Conservation (phyloP, 2,329 filamentous ascomycete genomes). For the Fusarium setosum region DNA sequence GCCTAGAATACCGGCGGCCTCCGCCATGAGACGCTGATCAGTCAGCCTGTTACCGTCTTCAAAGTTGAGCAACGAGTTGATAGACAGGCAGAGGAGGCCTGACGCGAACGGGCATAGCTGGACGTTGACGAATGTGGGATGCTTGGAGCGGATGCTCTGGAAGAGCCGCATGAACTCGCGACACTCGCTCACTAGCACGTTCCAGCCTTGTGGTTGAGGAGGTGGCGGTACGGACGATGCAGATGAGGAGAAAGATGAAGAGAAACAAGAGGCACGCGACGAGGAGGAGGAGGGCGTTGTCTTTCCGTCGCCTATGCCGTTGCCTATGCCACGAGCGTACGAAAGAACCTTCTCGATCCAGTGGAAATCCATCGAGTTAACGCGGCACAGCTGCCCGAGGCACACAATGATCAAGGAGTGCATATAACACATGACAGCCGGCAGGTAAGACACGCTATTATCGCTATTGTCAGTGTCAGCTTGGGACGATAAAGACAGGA, state of each 20-base stretch:
- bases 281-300: background rate
- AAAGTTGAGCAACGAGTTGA: background rate
- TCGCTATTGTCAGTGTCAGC: too few species aligned
- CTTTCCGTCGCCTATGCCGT: background rate
- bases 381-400: background rate
- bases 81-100: background rate
- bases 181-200: background rate
- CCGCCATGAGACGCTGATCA: background rate
- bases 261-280: too few species aligned
- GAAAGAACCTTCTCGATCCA: background rate
- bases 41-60: background rate
- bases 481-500: background rate
- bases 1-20: background rate
- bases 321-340: fast-evolving
- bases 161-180: background rate
- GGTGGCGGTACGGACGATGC: background rate
- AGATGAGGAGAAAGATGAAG: too few species aligned
- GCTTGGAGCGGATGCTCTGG: background rate
- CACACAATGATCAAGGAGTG: conserved; percentile 16
- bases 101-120: background rate
- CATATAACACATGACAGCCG: too few species aligned
- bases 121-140: background rate
- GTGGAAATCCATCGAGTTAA: background rate
- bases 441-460: too few species aligned
- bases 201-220: background rate